Percentiles rank a stretch among this genome's conserved stretches.
Evolutionary conservation across 371 early-diverging fungal genomes (phyloP).

Genomic region (Haplosporangium sp.): DNA sequence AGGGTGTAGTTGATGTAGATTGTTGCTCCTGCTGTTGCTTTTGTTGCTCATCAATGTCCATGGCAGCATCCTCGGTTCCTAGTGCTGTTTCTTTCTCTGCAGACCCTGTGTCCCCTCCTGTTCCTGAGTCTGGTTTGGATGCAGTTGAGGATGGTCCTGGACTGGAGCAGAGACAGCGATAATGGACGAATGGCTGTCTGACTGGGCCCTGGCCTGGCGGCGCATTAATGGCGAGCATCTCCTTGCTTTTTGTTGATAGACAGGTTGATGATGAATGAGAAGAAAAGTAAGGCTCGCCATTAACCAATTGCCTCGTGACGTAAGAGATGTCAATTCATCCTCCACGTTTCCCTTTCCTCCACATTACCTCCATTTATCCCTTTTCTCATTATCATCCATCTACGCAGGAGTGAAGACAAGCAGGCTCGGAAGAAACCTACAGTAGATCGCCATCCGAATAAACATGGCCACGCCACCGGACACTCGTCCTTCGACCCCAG

Average conservation of each 20-base stretch:
- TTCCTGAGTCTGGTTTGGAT: conserved; percentile 10
- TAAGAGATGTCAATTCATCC: neutral
- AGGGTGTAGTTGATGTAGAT: neutral
- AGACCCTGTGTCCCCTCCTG: neutral
- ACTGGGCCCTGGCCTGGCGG: conserved; percentile 44
- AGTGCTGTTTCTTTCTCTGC: neutral
- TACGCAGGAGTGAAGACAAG: no score
- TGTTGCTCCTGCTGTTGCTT: conserved; percentile 1
- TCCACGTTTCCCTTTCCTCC: neutral
- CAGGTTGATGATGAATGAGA: neutral
- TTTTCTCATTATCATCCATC: neutral
- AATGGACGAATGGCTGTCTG: conserved; percentile 49
- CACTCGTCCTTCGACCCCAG: conserved; percentile 54
- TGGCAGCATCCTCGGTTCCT: neutral
- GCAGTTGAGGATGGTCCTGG: conserved; percentile 30
- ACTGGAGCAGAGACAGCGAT: conserved; percentile 54
- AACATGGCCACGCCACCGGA: conserved; percentile 47
- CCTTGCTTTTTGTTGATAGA: neutral
- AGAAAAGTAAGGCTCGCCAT: neutral
- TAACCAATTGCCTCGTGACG: conserved; percentile 14
- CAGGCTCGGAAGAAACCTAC: no score
- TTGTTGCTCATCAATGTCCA: neutral
- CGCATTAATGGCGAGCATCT: conserved; percentile 49
- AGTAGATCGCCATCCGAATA: neutral
- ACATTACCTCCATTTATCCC: neutral